Evolutionary conservation across 805 yeast genomes (phyloP).

Genomic region (Tanozyma kutaoensis): DNA sequence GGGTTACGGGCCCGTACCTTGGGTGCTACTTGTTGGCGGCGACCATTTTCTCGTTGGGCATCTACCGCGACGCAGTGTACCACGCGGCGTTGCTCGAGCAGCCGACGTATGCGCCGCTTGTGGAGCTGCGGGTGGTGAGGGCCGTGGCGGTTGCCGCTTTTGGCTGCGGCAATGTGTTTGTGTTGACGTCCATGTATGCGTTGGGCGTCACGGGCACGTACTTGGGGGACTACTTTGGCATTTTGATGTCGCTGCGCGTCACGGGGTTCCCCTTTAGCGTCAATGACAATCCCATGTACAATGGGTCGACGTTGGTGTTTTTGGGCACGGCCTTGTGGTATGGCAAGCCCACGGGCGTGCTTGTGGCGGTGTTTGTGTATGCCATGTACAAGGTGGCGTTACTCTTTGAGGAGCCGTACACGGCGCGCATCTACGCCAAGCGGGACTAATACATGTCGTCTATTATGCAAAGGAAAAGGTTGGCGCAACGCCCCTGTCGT

Average conservation of each 20-base stretch:
- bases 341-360: constrained; percentile 83
- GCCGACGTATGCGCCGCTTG: constrained; percentile 46
- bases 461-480: constrained; percentile 12
- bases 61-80: constrained; percentile 65
- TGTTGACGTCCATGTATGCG: constrained; percentile 76
- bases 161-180: constrained; percentile 67
- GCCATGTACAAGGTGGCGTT: constrained; percentile 77
- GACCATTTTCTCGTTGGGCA: constrained; percentile 76
- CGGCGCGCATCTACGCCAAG: constrained; percentile 60
- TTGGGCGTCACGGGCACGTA: constrained; percentile 95
- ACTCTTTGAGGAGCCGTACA: constrained; percentile 90
- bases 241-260: constrained; percentile 81
- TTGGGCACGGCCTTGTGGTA: constrained; percentile 81
- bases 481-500: constrained; percentile 27
- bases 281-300: constrained; percentile 91
- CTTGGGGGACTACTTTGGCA: constrained; percentile 94
- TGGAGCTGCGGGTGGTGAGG: constrained; percentile 22
- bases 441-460: too few relatives aligned
- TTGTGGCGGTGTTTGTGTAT: constrained; percentile 59
- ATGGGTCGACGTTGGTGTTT: constrained; percentile 82
- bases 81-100: constrained; percentile 63
- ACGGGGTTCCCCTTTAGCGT: constrained; percentile 89
- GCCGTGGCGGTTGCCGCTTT: constrained; percentile 44
- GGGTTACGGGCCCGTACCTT: constrained; percentile 38
- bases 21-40: constrained; percentile 83